Evolutionary conservation across 371 early-diverging fungal species (phyloP), one percentile per base, ranked within the genome.

Genomic region (Paraphysoderma sedebokerense): DNA sequence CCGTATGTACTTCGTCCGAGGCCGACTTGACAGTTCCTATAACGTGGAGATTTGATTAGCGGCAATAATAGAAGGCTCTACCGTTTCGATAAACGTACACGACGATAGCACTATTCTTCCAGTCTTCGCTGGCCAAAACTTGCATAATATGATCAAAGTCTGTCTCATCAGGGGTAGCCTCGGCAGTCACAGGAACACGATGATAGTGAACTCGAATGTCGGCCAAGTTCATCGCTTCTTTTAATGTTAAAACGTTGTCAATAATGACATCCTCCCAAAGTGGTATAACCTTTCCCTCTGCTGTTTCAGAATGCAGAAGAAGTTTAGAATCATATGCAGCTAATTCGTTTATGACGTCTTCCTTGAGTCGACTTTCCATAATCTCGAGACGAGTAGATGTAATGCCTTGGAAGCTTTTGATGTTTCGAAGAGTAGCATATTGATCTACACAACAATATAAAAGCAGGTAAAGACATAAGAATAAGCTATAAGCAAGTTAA

Each of bases 351-450:
- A 76, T 49, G 15, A 80, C 68, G 56, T 85, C 85, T 33, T 75
- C 68, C 35, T 76, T 76, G 34, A 85, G 62, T 42, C 72, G 60
- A 24, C 59, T 58, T 51, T 85, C 85, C n/a, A 82, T 61, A 33
- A 68, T 59, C 53, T 82, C 81, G 26, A 85, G 62, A 22, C 80
- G 67, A n/a, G 57, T 44, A 2, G 70, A 53, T 0, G 77, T 73
- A 31, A 85, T 81, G 9, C 85, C 85, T 24, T 72, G 62, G 53
- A 77, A 81, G 0, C 76, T 70, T 37, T 74, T 68, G 32, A 79
- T 70, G 51, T 82, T 80, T 20, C 81, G 66, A 15, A 82, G 51
- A 1, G 78, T 74, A 45, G 70, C 59, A 28, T 62, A 70, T n/a
- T 70, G 59, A 50, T 80, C 79, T n/a, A n/a, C n/a, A n/a, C n/a